Evolutionary conservation across 768 basidiomycete species (phyloP), one percentile per base, ranked within the genome.

Genomic region (Rhodotorula kratochvilovae): DNA sequence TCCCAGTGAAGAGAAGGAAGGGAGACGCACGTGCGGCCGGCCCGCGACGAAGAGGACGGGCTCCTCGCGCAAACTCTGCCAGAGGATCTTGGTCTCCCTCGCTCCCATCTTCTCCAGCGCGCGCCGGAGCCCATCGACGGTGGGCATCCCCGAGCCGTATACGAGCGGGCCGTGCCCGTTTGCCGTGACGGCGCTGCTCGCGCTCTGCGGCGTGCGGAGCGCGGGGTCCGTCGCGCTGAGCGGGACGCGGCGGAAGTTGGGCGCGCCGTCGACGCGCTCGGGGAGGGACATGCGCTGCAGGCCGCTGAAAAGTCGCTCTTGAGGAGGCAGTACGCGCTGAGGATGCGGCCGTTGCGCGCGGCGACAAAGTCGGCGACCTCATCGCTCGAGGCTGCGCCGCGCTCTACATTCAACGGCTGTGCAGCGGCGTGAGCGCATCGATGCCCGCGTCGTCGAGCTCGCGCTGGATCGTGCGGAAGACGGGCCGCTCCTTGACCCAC

Each of bases 221-320:
- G 36, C 57, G 27, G 39, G 35, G 0, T 55, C 56, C 15, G n/a
- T 48, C 7, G 67, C 27, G 5, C 76, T 53, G 31, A 96, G 82
- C 12, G 90, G 88, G 23, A 90, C 83, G 31, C 88, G 84, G 68
- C 96, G 86, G 84, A 95, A 98, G 78, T 98, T 99, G 1, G 94
- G 92, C 2, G 92, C 86, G 15, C 95, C 95, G 23, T 96, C 92
- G 51, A 98, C 91, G 27, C 92, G 89, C 90, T 98, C 96, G 0
- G 93, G 90, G 5, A 99, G 83, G 7, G 91, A 90, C 88, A 96
- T 92, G 83, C 97, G 98, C 81, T 98, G 96, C 43, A 98, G 79
- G 5, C 80, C 73, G 31, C 87, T 87, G 84, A 94, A 94, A 92
- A 92, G 79, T 94, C 92, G 77, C 90, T 91, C 29, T 99, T 99